A percentile compares a stretch with the other conserved stretches of the same genome.
phyloP scores from a whole-genome alignment of 2,329 filamentous ascomycete species.

The Phoma sp. region DNA sequence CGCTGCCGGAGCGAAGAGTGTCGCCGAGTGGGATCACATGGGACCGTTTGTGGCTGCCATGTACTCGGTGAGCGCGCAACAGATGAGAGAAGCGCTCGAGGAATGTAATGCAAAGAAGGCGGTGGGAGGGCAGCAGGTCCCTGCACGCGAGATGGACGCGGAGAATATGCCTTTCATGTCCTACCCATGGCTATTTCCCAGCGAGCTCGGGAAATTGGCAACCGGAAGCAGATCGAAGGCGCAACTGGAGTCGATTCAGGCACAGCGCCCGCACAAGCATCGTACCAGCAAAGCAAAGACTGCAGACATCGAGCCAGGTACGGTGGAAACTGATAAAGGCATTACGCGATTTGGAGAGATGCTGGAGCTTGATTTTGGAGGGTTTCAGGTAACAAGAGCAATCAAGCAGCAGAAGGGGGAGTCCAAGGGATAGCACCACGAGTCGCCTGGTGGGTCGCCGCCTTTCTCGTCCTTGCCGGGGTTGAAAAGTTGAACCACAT shows the following conservation, averaged over 20 bases:
- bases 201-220: constrained; percentile 74
- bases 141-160: constrained; percentile 49
- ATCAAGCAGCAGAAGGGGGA: not conserved
- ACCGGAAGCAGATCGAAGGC: constrained; percentile 40
- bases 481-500: not conserved
- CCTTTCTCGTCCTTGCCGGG: not conserved
- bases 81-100: constrained; percentile 67
- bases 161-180: constrained; percentile 82
- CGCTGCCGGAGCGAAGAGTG: constrained; percentile 59
- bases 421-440: no score
- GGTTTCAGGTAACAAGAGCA: not conserved
- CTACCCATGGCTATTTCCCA: constrained; percentile 90
- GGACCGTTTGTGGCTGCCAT: constrained; percentile 83
- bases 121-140: constrained; percentile 50
- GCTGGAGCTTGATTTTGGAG: constrained; percentile 39
- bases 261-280: not conserved
- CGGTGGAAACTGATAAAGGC: constrained; percentile 43
- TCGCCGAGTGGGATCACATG: constrained; percentile 56
- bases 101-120: constrained; percentile 55
- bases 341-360: constrained; percentile 46
- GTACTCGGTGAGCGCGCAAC: constrained; percentile 81
- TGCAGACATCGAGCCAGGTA: constrained; percentile 6
- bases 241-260: not conserved
- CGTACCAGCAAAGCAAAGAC: not conserved
- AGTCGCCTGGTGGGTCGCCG: not conserved